A percentile compares a stretch with the other conserved stretches of the same genome.
phyloP scores from a whole-genome alignment of 768 basidiomycete species.

The Phlebiopsis gigantea region DNA sequence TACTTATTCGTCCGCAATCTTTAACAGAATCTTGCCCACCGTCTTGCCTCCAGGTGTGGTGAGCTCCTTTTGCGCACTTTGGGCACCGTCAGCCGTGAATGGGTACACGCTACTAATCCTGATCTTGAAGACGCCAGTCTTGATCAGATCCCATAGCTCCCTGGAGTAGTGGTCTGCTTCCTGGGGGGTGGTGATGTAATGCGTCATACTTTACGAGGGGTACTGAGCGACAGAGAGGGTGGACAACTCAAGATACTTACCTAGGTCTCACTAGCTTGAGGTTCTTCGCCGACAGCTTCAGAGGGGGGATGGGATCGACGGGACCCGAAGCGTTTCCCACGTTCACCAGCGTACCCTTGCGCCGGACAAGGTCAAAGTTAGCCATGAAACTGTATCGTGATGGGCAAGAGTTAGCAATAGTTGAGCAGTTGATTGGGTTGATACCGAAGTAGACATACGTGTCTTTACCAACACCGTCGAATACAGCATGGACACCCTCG shows the following conservation, averaged over 20 bases:
- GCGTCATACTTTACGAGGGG: slow-evolving; percentile 64
- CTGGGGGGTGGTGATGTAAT: slow-evolving; percentile 68
- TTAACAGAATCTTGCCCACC: slow-evolving; percentile 81
- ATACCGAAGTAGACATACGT: slow-evolving; percentile 41
- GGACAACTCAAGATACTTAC: too few relatives aligned
- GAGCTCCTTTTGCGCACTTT: slow-evolving; percentile 74
- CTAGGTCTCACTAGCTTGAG: slow-evolving; percentile 67
- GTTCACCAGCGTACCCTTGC: slow-evolving; percentile 87
- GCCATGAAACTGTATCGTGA: slow-evolving; percentile 53
- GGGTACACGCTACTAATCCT: slow-evolving; percentile 73
- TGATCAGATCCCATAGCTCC: slow-evolving; percentile 59
- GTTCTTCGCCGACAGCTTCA: slow-evolving; percentile 78
- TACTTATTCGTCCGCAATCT: slow-evolving; percentile 35
- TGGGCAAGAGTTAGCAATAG: neutral
- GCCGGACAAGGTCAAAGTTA: slow-evolving; percentile 73
- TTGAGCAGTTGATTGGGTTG: neutral
- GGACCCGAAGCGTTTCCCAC: slow-evolving; percentile 91
- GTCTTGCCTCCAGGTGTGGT: slow-evolving; percentile 59
- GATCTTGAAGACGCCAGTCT: slow-evolving; percentile 56
- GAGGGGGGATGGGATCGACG: slow-evolving; percentile 67
- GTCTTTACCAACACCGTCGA: slow-evolving; percentile 93
- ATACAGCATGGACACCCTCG: slow-evolving; percentile 77
- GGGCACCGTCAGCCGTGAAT: slow-evolving; percentile 76
- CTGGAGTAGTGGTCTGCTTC: slow-evolving; percentile 65
- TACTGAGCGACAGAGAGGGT: too few relatives aligned